A percentile compares a stretch with the other conserved stretches of the same genome.
Conservation (phyloP, 257 asterid species). For the Orobanche coerulescens region DNA sequence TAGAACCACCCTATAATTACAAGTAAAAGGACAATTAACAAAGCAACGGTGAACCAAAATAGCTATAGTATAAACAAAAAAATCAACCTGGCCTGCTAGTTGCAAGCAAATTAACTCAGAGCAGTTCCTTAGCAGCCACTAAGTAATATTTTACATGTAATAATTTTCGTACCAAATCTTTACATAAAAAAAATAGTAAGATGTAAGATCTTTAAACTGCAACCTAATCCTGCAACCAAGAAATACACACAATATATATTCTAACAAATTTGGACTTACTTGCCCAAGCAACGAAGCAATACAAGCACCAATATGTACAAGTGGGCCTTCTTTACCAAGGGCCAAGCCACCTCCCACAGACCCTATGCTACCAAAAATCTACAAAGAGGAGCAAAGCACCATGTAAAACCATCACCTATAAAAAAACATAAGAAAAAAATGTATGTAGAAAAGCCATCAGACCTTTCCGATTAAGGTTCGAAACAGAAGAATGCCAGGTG, state of each 20-base stretch:
- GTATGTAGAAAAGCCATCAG: slow-evolving; percentile 18
- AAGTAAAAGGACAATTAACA: slow-evolving; percentile 13
- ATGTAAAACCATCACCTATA: slow-evolving; percentile 8
- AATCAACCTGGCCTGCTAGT: neutral
- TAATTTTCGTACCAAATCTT: neutral
- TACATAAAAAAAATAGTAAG: slow-evolving; percentile 16
- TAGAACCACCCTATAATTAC: slow-evolving; percentile 79
- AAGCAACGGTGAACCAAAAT: slow-evolving; percentile 12
- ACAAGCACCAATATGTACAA: slow-evolving; percentile 97
- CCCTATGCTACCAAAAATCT: slow-evolving; percentile 99
- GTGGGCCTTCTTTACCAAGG: slow-evolving; percentile 99
- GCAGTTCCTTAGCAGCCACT: slow-evolving; percentile 14
- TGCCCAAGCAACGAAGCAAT: slow-evolving; percentile 99
- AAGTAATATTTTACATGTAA: neutral
- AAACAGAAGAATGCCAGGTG: slow-evolving; percentile 88
- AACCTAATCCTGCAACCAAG: slow-evolving; percentile 14
- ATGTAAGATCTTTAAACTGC: slow-evolving; percentile 5
- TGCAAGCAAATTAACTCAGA: slow-evolving; percentile 5
- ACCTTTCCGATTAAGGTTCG: slow-evolving; percentile 98
- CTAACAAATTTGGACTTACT: slow-evolving; percentile 39
- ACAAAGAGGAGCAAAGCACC: slow-evolving; percentile 9
- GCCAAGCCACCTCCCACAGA: slow-evolving; percentile 99
- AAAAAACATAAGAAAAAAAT: slow-evolving; percentile 2
- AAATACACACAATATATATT: neutral
- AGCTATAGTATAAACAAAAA: neutral